Base-by-base conservation (phyloP, 2,329 filamentous ascomycete genomes). In the Arthrocladium fulminans region DNA sequence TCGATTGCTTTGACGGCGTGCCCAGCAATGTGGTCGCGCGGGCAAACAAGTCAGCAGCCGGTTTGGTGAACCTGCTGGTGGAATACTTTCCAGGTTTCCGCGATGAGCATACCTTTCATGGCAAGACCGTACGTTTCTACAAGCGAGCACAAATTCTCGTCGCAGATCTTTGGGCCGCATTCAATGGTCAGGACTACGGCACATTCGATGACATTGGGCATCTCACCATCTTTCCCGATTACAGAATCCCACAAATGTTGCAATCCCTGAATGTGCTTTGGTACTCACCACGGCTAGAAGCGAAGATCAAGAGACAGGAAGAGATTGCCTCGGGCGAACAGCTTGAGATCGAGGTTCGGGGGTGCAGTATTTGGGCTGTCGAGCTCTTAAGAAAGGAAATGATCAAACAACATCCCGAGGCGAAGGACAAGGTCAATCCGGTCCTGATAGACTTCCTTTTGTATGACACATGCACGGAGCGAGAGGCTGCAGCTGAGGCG, bases 161-260 rank as follows among this genome's bases (percentile, higher is more conserved):
- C 2, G 94, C 94, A 19, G 92, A 98, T 65, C 65, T 97, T 1
- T 98, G 94, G 94, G 94, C 92, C 3, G 94, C 88, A 54, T 97
- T 97, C 64, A 80, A 90, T 46, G 88, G 88, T 39, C 73, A 83
- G 56, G 74, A 77, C 22, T 89, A 83, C 60, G 94, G 92, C 25
- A 72, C 76, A 23, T 98, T 98, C 65, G 63, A 80, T 49, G 92
- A 98, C 63, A 95, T 98, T 59, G 84, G 92, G 68, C 88, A 88
- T 64, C 84, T 98, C 60, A 98, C 92, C 52, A 97, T 97, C 83
- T 98, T 98, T 71, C 89, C 92, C 76, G 92, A 98, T 70, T 98
- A 98, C 63, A 84, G 92, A 37, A 84, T 98, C 47, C 94, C 94
- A 12, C 92, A 98, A 68, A 92, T 96, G 58, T 76, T 98, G 27